A percentile compares a stretch with the other conserved stretches of the same genome.
Evolutionary conservation across 1,284 basidiomycete genomes (phyloP).

Genomic region (Sanguinoderma infundibulare): DNA sequence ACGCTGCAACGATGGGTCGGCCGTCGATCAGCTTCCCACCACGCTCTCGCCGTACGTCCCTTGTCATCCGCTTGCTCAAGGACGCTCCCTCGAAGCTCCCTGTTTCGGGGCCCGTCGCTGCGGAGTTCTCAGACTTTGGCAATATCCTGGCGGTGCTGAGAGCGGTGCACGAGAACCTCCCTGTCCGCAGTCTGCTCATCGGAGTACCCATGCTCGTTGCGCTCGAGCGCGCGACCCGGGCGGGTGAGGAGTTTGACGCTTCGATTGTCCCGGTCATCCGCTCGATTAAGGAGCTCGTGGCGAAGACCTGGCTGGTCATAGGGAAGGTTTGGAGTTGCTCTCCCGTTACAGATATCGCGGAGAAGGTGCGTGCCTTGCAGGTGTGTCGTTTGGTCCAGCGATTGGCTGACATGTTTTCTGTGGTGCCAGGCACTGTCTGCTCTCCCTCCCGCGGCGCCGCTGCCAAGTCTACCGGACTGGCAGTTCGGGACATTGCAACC

Average conservation of each 20-base stretch:
- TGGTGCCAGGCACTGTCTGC: conserved; percentile 18
- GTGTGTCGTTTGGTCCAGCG: neutral
- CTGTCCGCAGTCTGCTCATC: conserved; percentile 74
- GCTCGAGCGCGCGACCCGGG: conserved; percentile 61
- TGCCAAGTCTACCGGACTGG: conserved; percentile 28
- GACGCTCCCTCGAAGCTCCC: conserved; percentile 49
- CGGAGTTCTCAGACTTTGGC: conserved; percentile 76
- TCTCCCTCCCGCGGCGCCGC: conserved; percentile 13
- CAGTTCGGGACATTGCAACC: conserved; percentile 42
- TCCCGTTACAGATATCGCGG: conserved; percentile 57
- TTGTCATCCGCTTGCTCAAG: conserved; percentile 52
- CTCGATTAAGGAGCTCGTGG: conserved; percentile 69
- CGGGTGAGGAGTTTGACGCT: conserved; percentile 45
- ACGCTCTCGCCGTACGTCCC: conserved; percentile 59
- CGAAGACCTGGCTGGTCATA: conserved; percentile 68
- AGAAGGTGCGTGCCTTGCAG: conserved; percentile 53
- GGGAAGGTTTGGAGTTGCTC: conserved; percentile 74
- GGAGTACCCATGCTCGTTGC: conserved; percentile 88
- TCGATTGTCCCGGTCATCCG: conserved; percentile 51
- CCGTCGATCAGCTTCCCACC: conserved; percentile 51
- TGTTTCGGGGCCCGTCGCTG: conserved; percentile 54
- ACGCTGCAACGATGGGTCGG: conserved; percentile 44
- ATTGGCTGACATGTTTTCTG: neutral
- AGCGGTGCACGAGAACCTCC: conserved; percentile 70
- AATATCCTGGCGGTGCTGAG: conserved; percentile 75